A percentile compares a stretch with the other conserved stretches of the same genome.
Evolutionary conservation across 2,329 filamentous ascomycete species (phyloP).

Genomic region (Sclerotinia borealis): DNA sequence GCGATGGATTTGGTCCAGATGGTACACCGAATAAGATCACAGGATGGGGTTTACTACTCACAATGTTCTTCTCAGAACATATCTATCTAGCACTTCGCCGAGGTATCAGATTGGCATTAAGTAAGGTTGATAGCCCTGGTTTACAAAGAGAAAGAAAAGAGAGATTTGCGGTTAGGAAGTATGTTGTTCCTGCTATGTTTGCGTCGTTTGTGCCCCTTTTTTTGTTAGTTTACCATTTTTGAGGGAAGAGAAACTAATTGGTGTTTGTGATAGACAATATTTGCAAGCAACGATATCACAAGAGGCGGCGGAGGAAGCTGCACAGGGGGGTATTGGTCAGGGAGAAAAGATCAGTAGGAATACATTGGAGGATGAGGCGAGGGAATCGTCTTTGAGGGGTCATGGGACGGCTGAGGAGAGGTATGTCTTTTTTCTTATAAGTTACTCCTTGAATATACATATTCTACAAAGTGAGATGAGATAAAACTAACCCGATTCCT

Average conservation of each 20-base stretch:
- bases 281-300: slow-evolving; percentile 66
- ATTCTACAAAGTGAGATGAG: background rate
- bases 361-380: slow-evolving; percentile 58
- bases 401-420: slow-evolving; percentile 49
- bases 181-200: slow-evolving; percentile 38
- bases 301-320: slow-evolving; percentile 44
- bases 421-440: slow-evolving; percentile 29
- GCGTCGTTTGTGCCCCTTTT: background rate
- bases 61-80: slow-evolving; percentile 83
- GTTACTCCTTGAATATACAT: background rate
- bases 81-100: slow-evolving; percentile 75
- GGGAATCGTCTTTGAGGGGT: slow-evolving; percentile 43
- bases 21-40: slow-evolving; percentile 66
- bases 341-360: slow-evolving; percentile 59
- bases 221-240: background rate
- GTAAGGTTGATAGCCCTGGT: slow-evolving; percentile 78
- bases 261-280: slow-evolving; percentile 24
- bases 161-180: slow-evolving; percentile 73
- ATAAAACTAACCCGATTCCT: background rate
- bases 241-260: background rate
- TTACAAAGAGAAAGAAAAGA: slow-evolving; percentile 80
- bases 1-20: slow-evolving; percentile 56
- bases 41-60: slow-evolving; percentile 73
- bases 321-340: slow-evolving; percentile 42
- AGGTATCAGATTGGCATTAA: slow-evolving; percentile 64